Conservation (phyloP, 2,329 filamentous ascomycete genomes). For the Elsinoe perseae region DNA sequence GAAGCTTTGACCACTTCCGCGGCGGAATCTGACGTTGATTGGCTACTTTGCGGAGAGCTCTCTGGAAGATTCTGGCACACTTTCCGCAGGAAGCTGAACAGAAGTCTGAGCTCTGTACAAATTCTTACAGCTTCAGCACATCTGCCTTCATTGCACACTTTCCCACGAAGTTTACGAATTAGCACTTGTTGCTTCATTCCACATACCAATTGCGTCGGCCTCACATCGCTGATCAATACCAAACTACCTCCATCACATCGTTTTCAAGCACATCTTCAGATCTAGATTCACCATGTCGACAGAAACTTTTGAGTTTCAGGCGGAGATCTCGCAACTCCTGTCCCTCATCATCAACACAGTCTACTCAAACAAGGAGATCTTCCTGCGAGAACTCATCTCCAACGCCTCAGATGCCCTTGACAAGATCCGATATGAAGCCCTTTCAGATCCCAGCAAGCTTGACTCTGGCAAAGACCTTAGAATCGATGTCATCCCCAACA, state of each 20-base stretch:
- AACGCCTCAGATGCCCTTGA: slow-evolving; percentile 98
- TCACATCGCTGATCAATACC: not conserved
- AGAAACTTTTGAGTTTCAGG: slow-evolving; percentile 99
- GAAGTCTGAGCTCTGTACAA: slow-evolving; percentile 5
- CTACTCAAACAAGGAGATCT: slow-evolving; percentile 99
- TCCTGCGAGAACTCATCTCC: slow-evolving; percentile 96
- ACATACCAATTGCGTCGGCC: not conserved
- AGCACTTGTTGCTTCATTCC: slow-evolving; percentile 9
- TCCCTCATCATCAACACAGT: slow-evolving; percentile 99
- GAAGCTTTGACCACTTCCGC: slow-evolving; percentile 7
- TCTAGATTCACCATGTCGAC: slow-evolving; percentile 54
- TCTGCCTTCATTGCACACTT: not conserved
- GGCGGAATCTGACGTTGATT: not conserved
- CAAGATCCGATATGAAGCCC: slow-evolving; percentile 98
- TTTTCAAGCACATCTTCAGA: not conserved
- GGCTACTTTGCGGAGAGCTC: not conserved
- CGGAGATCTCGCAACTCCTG: slow-evolving; percentile 99
- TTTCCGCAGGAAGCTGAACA: not conserved
- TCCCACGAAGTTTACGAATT: slow-evolving; percentile 2
- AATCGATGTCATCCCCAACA: slow-evolving; percentile 97
- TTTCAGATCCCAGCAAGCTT: slow-evolving; percentile 95
- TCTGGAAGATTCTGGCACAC: not conserved
- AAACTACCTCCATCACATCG: not conserved
- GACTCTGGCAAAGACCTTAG: slow-evolving; percentile 96
- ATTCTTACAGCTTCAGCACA: slow-evolving; percentile 3